Percentiles rank a stretch among this genome's conserved stretches.
Evolutionary conservation across 2,329 filamentous ascomycete genomes (phyloP).

Genomic region (Lasiodiplodia citricola): DNA sequence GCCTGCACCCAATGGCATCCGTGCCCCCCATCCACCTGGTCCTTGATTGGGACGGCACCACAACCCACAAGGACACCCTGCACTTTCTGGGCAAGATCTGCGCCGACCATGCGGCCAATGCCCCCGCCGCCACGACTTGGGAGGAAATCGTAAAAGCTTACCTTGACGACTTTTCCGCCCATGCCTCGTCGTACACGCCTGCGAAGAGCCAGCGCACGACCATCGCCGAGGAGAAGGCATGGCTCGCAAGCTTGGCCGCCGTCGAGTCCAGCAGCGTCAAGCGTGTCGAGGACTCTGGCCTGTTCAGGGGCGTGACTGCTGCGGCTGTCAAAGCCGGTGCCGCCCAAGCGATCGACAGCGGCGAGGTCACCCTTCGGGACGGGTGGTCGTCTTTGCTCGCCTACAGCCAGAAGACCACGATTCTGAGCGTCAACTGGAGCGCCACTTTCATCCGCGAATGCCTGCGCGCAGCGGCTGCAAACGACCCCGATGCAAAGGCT

Average conservation of each 20-base stretch:
- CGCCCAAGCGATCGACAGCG: slow-evolving; percentile 35
- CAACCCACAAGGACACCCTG: slow-evolving; percentile 53
- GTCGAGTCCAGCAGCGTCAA: slow-evolving; percentile 50
- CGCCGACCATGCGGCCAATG: slow-evolving; percentile 10
- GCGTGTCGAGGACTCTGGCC: slow-evolving; percentile 45
- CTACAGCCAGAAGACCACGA: slow-evolving; percentile 24
- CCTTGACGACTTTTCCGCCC: slow-evolving; percentile 45
- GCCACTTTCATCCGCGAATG: slow-evolving; percentile 37
- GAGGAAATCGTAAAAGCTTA: slow-evolving; percentile 47
- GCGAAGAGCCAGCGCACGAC: slow-evolving; percentile 36
- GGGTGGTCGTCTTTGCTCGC: slow-evolving; percentile 43
- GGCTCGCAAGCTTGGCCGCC: slow-evolving; percentile 42
- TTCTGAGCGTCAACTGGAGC: slow-evolving; percentile 58
- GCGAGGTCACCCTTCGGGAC: slow-evolving; percentile 42
- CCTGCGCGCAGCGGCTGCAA: slow-evolving; percentile 7
- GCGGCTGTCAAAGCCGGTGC: slow-evolving; percentile 34
- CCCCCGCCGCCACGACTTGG: slow-evolving; percentile 39
- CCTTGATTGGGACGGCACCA: slow-evolving; percentile 56
- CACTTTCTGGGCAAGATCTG: slow-evolving; percentile 47
- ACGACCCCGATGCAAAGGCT: neutral
- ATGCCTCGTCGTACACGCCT: slow-evolving; percentile 39
- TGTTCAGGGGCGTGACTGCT: slow-evolving; percentile 47
- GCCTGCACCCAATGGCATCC: slow-evolving; percentile 12
- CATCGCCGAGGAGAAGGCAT: slow-evolving; percentile 42
- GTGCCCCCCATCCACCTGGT: slow-evolving; percentile 41